phyloP scores from a whole-genome alignment of 495 filamentous ascomycete genomes.

The Neurospora intermedia region DNA sequence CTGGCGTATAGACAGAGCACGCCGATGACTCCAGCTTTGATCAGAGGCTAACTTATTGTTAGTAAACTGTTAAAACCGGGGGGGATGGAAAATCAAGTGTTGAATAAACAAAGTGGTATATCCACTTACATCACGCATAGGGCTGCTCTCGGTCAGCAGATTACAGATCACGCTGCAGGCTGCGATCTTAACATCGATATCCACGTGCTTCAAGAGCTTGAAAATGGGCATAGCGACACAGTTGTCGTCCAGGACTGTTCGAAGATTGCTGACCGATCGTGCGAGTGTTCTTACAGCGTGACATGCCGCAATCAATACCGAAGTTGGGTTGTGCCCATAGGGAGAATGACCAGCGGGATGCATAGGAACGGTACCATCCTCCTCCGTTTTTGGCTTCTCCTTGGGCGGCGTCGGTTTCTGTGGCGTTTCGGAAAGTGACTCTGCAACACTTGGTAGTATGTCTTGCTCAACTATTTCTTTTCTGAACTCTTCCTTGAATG shows the following conservation, averaged over 20 bases:
- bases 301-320: conserved; percentile 79
- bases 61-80: conserved; percentile 11
- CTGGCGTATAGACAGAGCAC: conserved; percentile 77
- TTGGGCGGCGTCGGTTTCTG: conserved; percentile 21
- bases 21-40: conserved; percentile 64
- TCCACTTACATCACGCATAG: conserved; percentile 68
- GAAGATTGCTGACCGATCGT: conserved; percentile 68
- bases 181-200: conserved; percentile 74
- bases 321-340: conserved; percentile 37
- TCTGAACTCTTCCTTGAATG: conserved; percentile 74
- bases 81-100: too few relatives aligned
- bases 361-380: conserved; percentile 3
- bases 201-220: conserved; percentile 58
- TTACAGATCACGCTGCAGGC: conserved; percentile 78
- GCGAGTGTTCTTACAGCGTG: conserved; percentile 65
- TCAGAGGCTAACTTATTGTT: conserved; percentile 45
- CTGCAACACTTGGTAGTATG: conserved; percentile 67
- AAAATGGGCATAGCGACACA: conserved; percentile 73
- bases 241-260: conserved; percentile 80
- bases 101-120: background rate
- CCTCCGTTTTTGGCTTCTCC: conserved; percentile 12
- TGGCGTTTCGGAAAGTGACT: conserved; percentile 59
- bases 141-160: conserved; percentile 73
- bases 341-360: conserved; percentile 2
- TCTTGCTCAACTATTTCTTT: conserved; percentile 76